phyloP scores from a whole-genome alignment of 2,329 filamentous ascomycete genomes.

The Emericellopsis atlantica region DNA sequence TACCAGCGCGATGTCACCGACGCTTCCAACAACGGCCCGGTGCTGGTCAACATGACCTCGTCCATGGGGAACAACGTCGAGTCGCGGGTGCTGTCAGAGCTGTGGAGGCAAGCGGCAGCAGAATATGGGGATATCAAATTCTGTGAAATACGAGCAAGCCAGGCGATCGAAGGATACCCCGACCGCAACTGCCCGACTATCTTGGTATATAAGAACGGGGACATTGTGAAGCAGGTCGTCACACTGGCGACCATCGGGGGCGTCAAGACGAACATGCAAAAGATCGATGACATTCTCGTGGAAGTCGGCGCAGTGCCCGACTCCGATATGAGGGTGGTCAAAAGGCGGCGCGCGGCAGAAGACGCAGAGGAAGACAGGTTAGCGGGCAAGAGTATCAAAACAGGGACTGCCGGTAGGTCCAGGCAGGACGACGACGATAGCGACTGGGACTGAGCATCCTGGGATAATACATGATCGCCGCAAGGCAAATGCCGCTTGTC shows the following conservation, averaged over 20 bases:
- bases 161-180: conserved; percentile 95
- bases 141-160: conserved; percentile 81
- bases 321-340: conserved; percentile 65
- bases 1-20: conserved; percentile 88
- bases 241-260: conserved; percentile 73
- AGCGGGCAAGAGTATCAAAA: conserved; percentile 34
- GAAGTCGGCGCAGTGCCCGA: conserved; percentile 69
- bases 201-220: conserved; percentile 79
- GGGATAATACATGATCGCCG: background rate
- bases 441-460: conserved; percentile 41
- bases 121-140: conserved; percentile 96
- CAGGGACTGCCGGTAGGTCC: conserved; percentile 32
- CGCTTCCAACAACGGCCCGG: conserved; percentile 56
- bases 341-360: conserved; percentile 45
- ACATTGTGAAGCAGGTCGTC: conserved; percentile 87
- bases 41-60: conserved; percentile 73
- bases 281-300: conserved; percentile 71
- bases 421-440: conserved; percentile 39
- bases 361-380: conserved; percentile 47
- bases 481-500: background rate
- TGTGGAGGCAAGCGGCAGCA: conserved; percentile 73
- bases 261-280: conserved; percentile 53
- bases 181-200: conserved; percentile 93
- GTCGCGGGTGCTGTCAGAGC: conserved; percentile 67
- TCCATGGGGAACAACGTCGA: conserved; percentile 70